phyloP scores from a whole-genome alignment of 495 filamentous ascomycete species.

The Evernia prunastri region DNA sequence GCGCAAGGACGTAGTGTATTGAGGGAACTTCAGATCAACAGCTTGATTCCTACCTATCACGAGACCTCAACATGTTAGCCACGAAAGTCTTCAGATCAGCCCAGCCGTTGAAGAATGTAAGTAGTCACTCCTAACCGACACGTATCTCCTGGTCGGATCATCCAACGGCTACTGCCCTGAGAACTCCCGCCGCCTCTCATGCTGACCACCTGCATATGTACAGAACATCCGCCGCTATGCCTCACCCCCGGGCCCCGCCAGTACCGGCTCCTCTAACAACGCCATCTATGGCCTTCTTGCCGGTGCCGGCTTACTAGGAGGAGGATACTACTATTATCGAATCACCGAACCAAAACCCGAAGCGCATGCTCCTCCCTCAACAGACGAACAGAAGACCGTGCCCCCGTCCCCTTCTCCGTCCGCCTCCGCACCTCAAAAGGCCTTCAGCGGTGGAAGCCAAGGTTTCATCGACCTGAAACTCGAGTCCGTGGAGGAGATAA shows the following conservation, averaged over 20 bases:
- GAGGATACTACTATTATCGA: slow-evolving; percentile 40
- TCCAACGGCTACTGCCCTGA: neutral
- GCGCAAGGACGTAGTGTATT: neutral
- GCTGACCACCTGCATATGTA: slow-evolving; percentile 3
- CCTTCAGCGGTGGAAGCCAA: slow-evolving; percentile 80
- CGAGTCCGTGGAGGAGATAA: slow-evolving; percentile 55
- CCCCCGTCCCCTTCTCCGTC: slow-evolving; percentile 21
- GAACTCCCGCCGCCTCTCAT: neutral
- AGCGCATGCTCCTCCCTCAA: slow-evolving; percentile 14
- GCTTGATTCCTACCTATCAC: neutral
- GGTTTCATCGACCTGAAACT: slow-evolving; percentile 78
- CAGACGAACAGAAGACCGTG: slow-evolving; percentile 15
- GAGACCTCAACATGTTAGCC: slow-evolving; percentile 38
- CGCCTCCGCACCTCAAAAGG: slow-evolving; percentile 11
- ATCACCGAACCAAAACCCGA: slow-evolving; percentile 30
- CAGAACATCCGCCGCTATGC: slow-evolving; percentile 50
- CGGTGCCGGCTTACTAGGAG: slow-evolving; percentile 37
- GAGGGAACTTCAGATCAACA: neutral
- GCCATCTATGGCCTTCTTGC: slow-evolving; percentile 35
- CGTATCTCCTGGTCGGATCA: neutral
- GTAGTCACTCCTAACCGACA: slow-evolving; percentile 12
- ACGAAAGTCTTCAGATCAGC: slow-evolving; percentile 44
- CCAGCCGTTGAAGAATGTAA: slow-evolving; percentile 45
- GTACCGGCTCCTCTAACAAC: slow-evolving; percentile 28
- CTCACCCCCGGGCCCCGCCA: slow-evolving; percentile 40